Evolutionary conservation across 441 rosid genomes (phyloP).

Genomic region (Populus hybrid): DNA sequence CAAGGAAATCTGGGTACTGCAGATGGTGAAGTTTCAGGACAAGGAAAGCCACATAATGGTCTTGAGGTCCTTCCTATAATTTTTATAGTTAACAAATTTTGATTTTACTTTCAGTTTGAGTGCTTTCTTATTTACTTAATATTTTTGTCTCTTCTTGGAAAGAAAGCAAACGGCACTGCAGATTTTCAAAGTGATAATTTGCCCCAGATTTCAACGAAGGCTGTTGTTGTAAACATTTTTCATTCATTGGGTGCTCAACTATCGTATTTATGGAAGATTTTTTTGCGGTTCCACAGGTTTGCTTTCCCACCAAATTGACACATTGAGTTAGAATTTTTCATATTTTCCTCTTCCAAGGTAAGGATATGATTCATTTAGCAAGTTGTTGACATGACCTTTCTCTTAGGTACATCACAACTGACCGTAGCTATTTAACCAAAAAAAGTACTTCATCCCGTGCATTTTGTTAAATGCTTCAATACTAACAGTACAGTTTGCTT

Average conservation of each 20-base stretch:
- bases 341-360: background rate
- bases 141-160: conserved; percentile 26
- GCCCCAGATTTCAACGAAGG: conserved; percentile 42
- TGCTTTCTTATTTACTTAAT: conserved; percentile 8
- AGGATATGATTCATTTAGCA: background rate
- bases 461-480: background rate
- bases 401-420: background rate
- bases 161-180: conserved; percentile 43
- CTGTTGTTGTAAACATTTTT: conserved; percentile 45
- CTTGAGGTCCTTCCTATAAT: conserved; percentile 69
- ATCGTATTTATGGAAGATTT: conserved; percentile 64
- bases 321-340: background rate
- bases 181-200: conserved; percentile 41
- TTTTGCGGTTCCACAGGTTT: conserved; percentile 90
- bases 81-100: conserved; percentile 7
- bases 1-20: conserved; percentile 30
- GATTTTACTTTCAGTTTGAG: background rate
- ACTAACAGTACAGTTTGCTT: background rate
- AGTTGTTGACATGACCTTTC: background rate
- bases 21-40: conserved; percentile 40
- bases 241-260: conserved; percentile 62
- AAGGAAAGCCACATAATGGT: conserved; percentile 62
- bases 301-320: conserved; percentile 7
- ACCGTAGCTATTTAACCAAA: background rate
- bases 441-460: background rate